These are phyloP conservation scores for Umbelopsis sp. DNA, from an alignment of 192 early-diverging fungal species.

Conservation along the genomic window DNA sequence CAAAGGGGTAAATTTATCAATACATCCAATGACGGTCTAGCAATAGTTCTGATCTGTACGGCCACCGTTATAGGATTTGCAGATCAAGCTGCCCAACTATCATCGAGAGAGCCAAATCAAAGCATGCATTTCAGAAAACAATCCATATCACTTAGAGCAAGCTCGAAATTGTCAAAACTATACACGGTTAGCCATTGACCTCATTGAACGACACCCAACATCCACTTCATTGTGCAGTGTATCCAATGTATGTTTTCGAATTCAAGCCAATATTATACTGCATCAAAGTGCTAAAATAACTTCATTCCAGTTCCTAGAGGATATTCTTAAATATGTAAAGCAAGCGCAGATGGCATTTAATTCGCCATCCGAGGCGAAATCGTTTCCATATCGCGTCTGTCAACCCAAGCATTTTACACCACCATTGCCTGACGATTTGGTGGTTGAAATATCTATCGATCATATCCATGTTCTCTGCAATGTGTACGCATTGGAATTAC, in stretches of 20 bases:
- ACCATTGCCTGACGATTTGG: slow-evolving; percentile 34
- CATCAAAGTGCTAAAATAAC: background rate
- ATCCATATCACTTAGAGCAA: slow-evolving; percentile 39
- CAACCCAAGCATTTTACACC: slow-evolving; percentile 38
- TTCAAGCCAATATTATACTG: background rate
- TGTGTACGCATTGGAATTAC: slow-evolving; percentile 25
- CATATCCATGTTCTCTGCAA: slow-evolving; percentile 32
- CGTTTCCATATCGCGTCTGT: slow-evolving; percentile 39
- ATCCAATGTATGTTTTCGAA: background rate
- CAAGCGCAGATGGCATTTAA: slow-evolving; percentile 32
- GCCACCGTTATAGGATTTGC: slow-evolving; percentile 24
- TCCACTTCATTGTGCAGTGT: background rate
- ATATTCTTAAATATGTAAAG: slow-evolving; percentile 24
- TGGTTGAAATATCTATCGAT: slow-evolving; percentile 34
- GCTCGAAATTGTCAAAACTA: slow-evolving; percentile 35
- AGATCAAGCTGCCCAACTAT: slow-evolving; percentile 29
- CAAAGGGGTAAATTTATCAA: slow-evolving; percentile 20
- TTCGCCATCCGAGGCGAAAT: slow-evolving; percentile 28
- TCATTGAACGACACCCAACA: background rate
- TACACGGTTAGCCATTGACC: slow-evolving; percentile 22
- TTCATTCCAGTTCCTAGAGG: slow-evolving; percentile 25
- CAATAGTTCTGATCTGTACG: background rate
- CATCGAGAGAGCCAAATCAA: slow-evolving; percentile 25
- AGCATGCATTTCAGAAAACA: slow-evolving; percentile 16
- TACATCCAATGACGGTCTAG: background rate